Evolutionary conservation across 2,329 filamentous ascomycete species (phyloP).

Genomic region (Sporothrix variecibatus): DNA sequence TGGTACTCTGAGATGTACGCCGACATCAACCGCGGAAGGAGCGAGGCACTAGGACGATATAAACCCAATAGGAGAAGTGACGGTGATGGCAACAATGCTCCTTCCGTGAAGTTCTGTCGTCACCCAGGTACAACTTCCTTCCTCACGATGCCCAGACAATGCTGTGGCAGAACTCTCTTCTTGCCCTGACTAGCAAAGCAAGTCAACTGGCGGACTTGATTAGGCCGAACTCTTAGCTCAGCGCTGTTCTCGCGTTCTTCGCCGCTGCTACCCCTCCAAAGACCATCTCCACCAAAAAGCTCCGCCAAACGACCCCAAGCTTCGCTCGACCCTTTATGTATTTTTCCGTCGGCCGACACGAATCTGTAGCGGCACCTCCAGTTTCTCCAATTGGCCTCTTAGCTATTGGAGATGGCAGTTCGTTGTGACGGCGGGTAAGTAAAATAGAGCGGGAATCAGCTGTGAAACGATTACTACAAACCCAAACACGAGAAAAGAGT

Average conservation of each 20-base stretch:
- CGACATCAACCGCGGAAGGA: neutral
- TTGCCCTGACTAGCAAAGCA: constrained; percentile 1
- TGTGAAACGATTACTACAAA: neutral
- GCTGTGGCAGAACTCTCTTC: neutral
- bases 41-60: neutral
- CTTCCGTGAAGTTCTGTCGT: neutral
- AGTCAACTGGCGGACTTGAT: constrained; percentile 24
- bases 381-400: constrained; percentile 21
- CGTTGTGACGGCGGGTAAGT: neutral
- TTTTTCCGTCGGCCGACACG: constrained; percentile 20
- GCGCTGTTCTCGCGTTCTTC: neutral
- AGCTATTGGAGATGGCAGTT: neutral
- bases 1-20: neutral
- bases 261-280: constrained; percentile 5
- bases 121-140: neutral
- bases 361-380: neutral
- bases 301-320: constrained; percentile 1
- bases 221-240: constrained; percentile 17
- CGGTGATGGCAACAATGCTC: neutral
- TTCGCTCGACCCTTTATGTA: neutral
- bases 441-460: neutral
- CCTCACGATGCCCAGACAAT: neutral
- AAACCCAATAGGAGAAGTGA: neutral
- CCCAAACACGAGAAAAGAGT: neutral
- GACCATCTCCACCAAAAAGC: constrained; percentile 14